Evolutionary conservation across 2,329 filamentous ascomycete genomes (phyloP).

Genomic region (Trichoderma sp.): DNA sequence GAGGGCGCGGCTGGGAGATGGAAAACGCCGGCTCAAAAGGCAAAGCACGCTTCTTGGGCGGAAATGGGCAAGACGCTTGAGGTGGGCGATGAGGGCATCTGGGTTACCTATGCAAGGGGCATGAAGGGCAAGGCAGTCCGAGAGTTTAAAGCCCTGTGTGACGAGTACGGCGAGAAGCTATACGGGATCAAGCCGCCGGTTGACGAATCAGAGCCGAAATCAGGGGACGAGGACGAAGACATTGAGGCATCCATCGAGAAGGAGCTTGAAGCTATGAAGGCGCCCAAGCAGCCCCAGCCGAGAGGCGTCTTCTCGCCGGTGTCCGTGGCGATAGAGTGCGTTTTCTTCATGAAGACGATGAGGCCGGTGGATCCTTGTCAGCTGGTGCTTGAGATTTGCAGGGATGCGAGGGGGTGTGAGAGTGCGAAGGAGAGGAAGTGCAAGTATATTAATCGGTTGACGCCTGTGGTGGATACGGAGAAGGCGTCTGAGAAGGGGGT

Average conservation of each 20-base stretch:
- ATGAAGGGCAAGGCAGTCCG: constrained; percentile 69
- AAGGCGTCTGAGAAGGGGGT: constrained; percentile 71
- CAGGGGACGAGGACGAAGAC: constrained; percentile 33
- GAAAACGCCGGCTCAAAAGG: constrained; percentile 61
- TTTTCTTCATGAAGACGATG: constrained; percentile 62
- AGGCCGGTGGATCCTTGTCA: constrained; percentile 57
- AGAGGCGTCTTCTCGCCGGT: constrained; percentile 55
- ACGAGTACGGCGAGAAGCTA: constrained; percentile 67
- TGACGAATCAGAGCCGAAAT: constrained; percentile 25
- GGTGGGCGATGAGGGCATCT: constrained; percentile 71
- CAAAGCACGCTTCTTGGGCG: constrained; percentile 46
- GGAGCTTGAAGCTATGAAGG: constrained; percentile 66
- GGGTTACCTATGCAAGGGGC: constrained; percentile 73
- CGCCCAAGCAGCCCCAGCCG: constrained; percentile 41
- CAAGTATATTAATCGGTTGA: constrained; percentile 61
- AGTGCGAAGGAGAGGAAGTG: constrained; percentile 48
- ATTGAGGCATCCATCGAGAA: constrained; percentile 61
- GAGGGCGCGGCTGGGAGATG: constrained; percentile 59
- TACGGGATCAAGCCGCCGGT: constrained; percentile 51
- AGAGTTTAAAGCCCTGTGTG: constrained; percentile 67
- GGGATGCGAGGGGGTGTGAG: constrained; percentile 50
- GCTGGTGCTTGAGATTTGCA: constrained; percentile 56
- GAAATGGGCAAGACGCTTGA: constrained; percentile 54
- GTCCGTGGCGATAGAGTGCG: constrained; percentile 59
- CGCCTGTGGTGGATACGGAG: constrained; percentile 53